Percentiles rank a stretch among this genome's conserved stretches.
Conservation (phyloP, 495 filamentous ascomycete genomes). For the Jackrogersella multiformis region DNA sequence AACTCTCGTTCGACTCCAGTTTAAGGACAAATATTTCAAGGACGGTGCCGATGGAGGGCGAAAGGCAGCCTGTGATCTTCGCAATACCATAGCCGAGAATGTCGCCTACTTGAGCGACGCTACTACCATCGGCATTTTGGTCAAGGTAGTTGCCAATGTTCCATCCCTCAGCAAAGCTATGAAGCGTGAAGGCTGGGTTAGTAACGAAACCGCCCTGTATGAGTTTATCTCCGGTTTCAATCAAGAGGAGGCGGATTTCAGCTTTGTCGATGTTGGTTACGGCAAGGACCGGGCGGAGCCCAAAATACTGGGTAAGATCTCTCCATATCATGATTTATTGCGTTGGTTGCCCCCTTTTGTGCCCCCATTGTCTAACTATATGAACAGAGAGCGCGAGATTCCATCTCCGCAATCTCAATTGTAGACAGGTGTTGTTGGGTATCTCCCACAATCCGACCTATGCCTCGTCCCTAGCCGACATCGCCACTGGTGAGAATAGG, state of each 20-base stretch:
- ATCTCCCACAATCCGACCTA: conserved; percentile 81
- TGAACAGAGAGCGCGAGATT: conserved; percentile 63
- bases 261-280: conserved; percentile 78
- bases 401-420: conserved; percentile 77
- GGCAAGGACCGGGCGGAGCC: conserved; percentile 75
- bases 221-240: conserved; percentile 83
- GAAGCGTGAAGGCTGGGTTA: conserved; percentile 65
- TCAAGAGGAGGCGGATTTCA: conserved; percentile 72
- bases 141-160: conserved; percentile 75
- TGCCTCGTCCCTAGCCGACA: conserved; percentile 72
- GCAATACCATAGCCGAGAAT: conserved; percentile 59
- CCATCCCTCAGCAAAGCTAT: conserved; percentile 69
- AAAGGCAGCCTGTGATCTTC: conserved; percentile 71
- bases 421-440: conserved; percentile 82
- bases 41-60: conserved; percentile 75
- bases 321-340: background rate
- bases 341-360: too few relatives aligned
- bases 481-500: conserved; percentile 60
- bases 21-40: conserved; percentile 70
- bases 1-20: conserved; percentile 51
- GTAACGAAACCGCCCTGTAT: conserved; percentile 61
- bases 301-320: conserved; percentile 77
- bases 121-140: conserved; percentile 64
- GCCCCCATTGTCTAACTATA: conserved; percentile 24
- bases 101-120: conserved; percentile 49